A percentile compares a stretch with the other conserved stretches of the same genome.
Evolutionary conservation across 495 filamentous ascomycete species (phyloP).

Genomic region (Daldinia decipiens): DNA sequence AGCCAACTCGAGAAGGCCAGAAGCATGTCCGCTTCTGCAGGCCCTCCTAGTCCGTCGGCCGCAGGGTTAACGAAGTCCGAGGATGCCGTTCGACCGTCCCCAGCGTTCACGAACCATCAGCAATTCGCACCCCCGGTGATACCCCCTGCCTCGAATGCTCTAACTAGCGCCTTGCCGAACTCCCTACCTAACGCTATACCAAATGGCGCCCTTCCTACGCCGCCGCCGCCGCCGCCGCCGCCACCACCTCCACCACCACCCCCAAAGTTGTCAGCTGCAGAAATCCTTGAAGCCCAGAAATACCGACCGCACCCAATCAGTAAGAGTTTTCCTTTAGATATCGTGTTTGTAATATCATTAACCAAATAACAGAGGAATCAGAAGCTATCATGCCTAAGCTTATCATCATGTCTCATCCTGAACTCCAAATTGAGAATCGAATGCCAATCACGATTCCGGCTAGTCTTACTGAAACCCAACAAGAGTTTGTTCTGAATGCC

Average conservation of each 20-base stretch:
- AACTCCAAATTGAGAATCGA: constrained; percentile 62
- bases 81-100: constrained; percentile 52
- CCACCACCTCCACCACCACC: constrained; percentile 16
- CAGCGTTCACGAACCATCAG: constrained; percentile 44
- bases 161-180: constrained; percentile 39
- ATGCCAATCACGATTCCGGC: constrained; percentile 70
- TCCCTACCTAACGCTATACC: constrained; percentile 40
- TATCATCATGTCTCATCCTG: constrained; percentile 71
- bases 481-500: constrained; percentile 73
- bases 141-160: constrained; percentile 37
- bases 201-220: constrained; percentile 47
- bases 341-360: constrained; percentile 48
- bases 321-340: constrained; percentile 23
- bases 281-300: constrained; percentile 46
- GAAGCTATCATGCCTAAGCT: constrained; percentile 75
- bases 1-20: constrained; percentile 55
- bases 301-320: constrained; percentile 39
- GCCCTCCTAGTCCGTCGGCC: constrained; percentile 61
- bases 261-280: constrained; percentile 38
- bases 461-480: constrained; percentile 68
- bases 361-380: constrained; percentile 45
- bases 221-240: constrained; percentile 25
- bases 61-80: constrained; percentile 58
- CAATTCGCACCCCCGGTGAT: constrained; percentile 46
- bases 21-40: constrained; percentile 56